phyloP scores from a whole-genome alignment of 352 stramenopile genomes.

The Globisporangium irregulare region DNA sequence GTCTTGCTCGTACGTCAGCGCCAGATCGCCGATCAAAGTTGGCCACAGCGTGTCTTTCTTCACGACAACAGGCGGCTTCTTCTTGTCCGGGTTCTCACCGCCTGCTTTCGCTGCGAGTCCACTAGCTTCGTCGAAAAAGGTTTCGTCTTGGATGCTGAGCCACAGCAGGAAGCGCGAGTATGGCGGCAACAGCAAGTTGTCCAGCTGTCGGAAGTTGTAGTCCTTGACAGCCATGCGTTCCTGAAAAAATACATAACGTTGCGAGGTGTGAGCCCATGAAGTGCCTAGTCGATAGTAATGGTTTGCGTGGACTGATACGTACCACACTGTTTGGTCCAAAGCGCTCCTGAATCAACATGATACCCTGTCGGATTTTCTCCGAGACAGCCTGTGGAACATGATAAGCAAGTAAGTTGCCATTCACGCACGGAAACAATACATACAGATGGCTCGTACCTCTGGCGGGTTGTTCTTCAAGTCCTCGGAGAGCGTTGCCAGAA shows the following conservation, averaged over 20 bases:
- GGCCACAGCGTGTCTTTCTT: constrained; percentile 87
- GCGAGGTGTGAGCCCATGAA: neutral
- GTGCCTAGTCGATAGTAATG: neutral
- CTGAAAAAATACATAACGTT: constrained; percentile 14
- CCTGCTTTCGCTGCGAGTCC: constrained; percentile 39
- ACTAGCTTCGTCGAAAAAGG: constrained; percentile 77
- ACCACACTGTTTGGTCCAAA: constrained; percentile 85
- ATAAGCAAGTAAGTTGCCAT: neutral
- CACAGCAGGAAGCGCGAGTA: constrained; percentile 89
- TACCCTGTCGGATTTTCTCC: constrained; percentile 77
- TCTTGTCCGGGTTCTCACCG: constrained; percentile 57
- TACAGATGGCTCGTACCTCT: constrained; percentile 29
- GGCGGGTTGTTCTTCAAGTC: constrained; percentile 66
- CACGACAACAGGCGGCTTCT: constrained; percentile 54
- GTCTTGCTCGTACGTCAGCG: constrained; percentile 87
- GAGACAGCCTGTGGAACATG: constrained; percentile 27
- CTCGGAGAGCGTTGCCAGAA: constrained; percentile 61
- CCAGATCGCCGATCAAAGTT: constrained; percentile 70
- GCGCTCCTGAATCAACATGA: constrained; percentile 76
- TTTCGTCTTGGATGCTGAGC: constrained; percentile 85
- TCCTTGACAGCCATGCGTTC: constrained; percentile 85
- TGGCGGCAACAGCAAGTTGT: constrained; percentile 81
- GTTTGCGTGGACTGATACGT: constrained; percentile 6
- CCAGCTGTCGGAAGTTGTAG: constrained; percentile 88
- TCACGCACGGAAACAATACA: neutral